These are phyloP conservation scores for Didymella keratinophila DNA, from an alignment of 2,329 filamentous ascomycete genomes.

Conservation along the genomic window DNA sequence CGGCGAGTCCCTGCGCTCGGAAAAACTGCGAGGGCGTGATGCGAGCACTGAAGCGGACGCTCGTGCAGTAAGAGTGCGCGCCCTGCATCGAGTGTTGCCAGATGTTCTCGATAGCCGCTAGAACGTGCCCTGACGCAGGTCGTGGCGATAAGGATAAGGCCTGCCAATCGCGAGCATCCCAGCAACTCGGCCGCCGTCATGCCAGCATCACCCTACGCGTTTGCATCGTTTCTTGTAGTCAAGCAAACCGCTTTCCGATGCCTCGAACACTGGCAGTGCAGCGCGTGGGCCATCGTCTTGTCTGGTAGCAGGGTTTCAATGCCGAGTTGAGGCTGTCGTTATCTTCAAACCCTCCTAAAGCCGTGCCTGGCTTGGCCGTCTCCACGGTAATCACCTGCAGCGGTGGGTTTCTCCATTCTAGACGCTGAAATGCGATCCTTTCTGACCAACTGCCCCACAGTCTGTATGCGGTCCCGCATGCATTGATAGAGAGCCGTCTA, in stretches of 20 bases:
- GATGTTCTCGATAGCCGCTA: conserved; percentile 24
- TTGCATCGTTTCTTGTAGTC: conserved; percentile 41
- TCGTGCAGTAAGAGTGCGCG: conserved; percentile 18
- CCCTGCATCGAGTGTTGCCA: conserved; percentile 28
- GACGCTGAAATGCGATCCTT: conserved; percentile 23
- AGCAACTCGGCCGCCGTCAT: conserved; percentile 38
- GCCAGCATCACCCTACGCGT: conserved; percentile 28
- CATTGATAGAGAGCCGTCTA: conserved; percentile 15
- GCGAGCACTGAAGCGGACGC: conserved; percentile 8
- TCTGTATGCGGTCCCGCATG: conserved; percentile 27
- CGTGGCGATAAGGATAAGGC: conserved; percentile 39
- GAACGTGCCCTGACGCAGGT: conserved; percentile 26
- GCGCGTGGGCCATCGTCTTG: conserved; percentile 19
- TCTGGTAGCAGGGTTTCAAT: conserved; percentile 15
- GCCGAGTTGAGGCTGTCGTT: conserved; percentile 16
- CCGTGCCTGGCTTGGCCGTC: conserved; percentile 19
- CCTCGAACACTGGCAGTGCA: conserved; percentile 15
- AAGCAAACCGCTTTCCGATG: conserved; percentile 27
- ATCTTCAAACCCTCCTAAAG: conserved; percentile 15
- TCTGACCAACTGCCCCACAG: conserved; percentile 33
- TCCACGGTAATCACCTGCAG: conserved; percentile 20
- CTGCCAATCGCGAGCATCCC: conserved; percentile 32
- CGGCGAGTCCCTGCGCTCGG: conserved; percentile 14
- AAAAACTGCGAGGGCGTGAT: conserved; percentile 1
- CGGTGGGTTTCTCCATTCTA: conserved; percentile 19